Percentiles rank a stretch among this genome's conserved stretches.
Evolutionary conservation across 2,329 filamentous ascomycete genomes (phyloP).

Genomic region (Diaporthe capsici): DNA sequence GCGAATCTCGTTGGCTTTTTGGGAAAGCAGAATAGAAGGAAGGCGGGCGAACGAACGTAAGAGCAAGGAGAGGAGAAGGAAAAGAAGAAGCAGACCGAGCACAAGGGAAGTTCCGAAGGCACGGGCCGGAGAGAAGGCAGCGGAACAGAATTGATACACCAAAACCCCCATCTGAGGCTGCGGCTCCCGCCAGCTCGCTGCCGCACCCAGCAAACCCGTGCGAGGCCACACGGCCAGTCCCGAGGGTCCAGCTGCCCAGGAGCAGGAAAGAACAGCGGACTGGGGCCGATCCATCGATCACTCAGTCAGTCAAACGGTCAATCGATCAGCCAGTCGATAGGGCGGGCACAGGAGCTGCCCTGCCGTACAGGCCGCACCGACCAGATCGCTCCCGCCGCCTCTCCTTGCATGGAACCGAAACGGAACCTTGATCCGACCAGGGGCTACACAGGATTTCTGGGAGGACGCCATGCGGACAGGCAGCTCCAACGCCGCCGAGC

Average conservation of each 20-base stretch:
- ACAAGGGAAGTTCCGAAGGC: background rate
- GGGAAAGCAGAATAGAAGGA: background rate
- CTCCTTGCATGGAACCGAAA: conserved; percentile 24
- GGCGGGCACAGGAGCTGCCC: conserved; percentile 36
- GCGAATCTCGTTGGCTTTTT: conserved; percentile 24
- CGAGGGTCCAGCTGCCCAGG: conserved; percentile 10
- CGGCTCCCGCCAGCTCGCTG: conserved; percentile 12
- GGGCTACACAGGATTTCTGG: conserved; percentile 30
- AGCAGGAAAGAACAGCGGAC: background rate
- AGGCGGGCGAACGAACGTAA: background rate
- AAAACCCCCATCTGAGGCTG: background rate
- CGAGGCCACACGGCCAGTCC: conserved; percentile 24
- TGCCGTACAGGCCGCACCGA: conserved; percentile 30
- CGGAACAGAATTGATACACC: background rate
- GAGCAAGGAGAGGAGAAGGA: background rate
- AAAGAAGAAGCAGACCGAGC: background rate
- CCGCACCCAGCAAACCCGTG: conserved; percentile 15
- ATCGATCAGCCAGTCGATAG: background rate
- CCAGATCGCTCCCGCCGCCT: conserved; percentile 2
- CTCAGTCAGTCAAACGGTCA: background rate
- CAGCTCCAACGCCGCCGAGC: conserved; percentile 52
- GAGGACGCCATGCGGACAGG: conserved; percentile 52
- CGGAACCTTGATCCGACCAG: conserved; percentile 29
- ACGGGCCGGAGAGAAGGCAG: background rate
- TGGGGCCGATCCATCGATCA: conserved; percentile 1